Percentiles rank a stretch among this genome's conserved stretches.
phyloP scores from a whole-genome alignment of 2,329 filamentous ascomycete genomes.

The Herpotrichia juniperi region DNA sequence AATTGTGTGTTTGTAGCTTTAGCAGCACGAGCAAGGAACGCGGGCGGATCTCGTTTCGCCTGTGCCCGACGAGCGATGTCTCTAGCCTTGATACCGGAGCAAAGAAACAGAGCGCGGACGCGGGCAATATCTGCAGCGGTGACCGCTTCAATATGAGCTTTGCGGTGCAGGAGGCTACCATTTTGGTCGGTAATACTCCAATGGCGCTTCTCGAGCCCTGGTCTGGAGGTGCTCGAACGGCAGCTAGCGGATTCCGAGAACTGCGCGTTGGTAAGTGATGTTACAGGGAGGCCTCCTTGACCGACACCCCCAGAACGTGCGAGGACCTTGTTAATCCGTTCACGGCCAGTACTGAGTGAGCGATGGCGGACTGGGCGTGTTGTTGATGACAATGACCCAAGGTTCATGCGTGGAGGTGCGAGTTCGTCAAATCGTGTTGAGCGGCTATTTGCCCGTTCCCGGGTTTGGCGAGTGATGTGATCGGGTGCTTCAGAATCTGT shows the following conservation, averaged over 20 bases:
- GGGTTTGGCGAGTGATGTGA: constrained; percentile 50
- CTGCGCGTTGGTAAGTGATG: constrained; percentile 28
- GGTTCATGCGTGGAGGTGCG: constrained; percentile 58
- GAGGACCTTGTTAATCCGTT: constrained; percentile 38
- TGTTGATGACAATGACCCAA: constrained; percentile 32
- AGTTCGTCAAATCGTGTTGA: constrained; percentile 53
- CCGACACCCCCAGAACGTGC: constrained; percentile 38
- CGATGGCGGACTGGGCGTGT: constrained; percentile 20
- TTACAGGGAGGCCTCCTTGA: constrained; percentile 34
- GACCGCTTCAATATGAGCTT: constrained; percentile 23
- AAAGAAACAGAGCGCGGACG: constrained; percentile 76
- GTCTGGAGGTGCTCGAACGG: constrained; percentile 38
- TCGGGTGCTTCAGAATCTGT: constrained; percentile 27
- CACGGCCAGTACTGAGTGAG: constrained; percentile 28
- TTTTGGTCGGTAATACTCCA: constrained; percentile 63
- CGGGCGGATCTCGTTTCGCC: constrained; percentile 42
- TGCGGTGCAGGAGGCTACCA: constrained; percentile 43
- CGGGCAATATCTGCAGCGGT: constrained; percentile 76
- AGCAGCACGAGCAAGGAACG: constrained; percentile 47
- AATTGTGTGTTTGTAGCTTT: constrained; percentile 50
- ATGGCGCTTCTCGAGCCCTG: constrained; percentile 52
- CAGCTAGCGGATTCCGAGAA: constrained; percentile 10
- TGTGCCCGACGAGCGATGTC: constrained; percentile 75
- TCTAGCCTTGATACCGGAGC: constrained; percentile 87
- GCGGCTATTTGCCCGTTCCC: constrained; percentile 42